Percentiles rank a stretch among this genome's conserved stretches.
Evolutionary conservation across 371 early-diverging fungal genomes (phyloP).

Genomic region (Syncephalastrum racemosum): DNA sequence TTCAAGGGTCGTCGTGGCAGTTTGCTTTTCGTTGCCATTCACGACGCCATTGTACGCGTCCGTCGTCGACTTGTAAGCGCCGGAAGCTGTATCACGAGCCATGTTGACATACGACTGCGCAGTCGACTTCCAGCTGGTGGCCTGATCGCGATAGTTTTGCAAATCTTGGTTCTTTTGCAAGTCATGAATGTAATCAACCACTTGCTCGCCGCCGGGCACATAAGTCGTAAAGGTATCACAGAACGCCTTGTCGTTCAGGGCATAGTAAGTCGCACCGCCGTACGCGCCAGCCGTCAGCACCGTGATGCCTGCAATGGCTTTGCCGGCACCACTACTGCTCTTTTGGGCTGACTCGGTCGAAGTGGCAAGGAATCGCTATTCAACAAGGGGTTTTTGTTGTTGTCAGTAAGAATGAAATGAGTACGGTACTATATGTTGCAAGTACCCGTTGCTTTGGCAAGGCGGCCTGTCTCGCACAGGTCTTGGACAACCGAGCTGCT

Average conservation of each 20-base stretch:
- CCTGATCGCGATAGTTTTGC: slow-evolving; percentile 16
- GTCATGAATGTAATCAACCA: slow-evolving; percentile 25
- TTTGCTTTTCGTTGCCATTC: too few species aligned
- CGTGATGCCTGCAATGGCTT: slow-evolving; percentile 13
- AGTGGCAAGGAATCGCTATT: not conserved
- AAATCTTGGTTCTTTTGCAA: slow-evolving; percentile 22
- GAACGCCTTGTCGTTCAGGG: slow-evolving; percentile 22
- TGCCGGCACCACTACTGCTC: slow-evolving; percentile 10
- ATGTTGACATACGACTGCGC: slow-evolving; percentile 19
- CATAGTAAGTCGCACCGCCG: slow-evolving; percentile 30
- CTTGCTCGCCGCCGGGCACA: slow-evolving; percentile 25
- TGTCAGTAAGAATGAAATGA: too few species aligned
- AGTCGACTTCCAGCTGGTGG: slow-evolving; percentile 14
- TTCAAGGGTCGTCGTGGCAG: not conserved
- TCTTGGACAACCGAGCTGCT: too few species aligned
- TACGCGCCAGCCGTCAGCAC: slow-evolving; percentile 20
- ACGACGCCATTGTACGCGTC: slow-evolving; percentile 12
- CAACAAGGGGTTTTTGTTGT: not conserved
- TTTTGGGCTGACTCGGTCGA: not conserved
- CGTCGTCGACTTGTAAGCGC: slow-evolving; percentile 23
- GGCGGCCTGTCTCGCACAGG: too few species aligned
- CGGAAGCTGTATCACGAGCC: slow-evolving; percentile 22
- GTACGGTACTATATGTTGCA: too few species aligned
- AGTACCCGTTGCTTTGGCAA: too few species aligned
- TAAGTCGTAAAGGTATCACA: slow-evolving; percentile 25